These are phyloP conservation scores for Brasenia schreberi DNA, from an alignment of 164 flowering plant genomes.

Conservation along the genomic window DNA sequence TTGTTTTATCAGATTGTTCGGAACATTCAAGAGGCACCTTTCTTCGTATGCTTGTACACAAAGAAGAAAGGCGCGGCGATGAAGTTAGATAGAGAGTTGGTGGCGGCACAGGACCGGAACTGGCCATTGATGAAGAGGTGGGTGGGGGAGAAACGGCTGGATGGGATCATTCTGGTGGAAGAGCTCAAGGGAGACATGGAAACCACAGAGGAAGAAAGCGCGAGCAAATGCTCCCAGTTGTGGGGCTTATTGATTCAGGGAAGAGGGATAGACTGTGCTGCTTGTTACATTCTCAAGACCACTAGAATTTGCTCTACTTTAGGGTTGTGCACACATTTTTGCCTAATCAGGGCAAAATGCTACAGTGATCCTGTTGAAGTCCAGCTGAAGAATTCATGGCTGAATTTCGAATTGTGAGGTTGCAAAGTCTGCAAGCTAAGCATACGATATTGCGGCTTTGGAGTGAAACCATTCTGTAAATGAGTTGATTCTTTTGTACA, in stretches of 20 bases:
- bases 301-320: slow-evolving; percentile 13
- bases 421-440: too few species aligned
- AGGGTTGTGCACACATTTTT: slow-evolving; percentile 29
- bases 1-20: slow-evolving; percentile 19
- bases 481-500: too few species aligned
- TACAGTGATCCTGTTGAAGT: slow-evolving; percentile 15
- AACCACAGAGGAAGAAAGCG: not conserved
- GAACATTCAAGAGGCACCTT: slow-evolving; percentile 22
- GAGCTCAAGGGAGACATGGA: slow-evolving; percentile 9
- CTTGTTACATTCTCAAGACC: slow-evolving; percentile 29
- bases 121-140: slow-evolving; percentile 12
- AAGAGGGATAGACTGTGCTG: slow-evolving; percentile 14
- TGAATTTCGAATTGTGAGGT: not conserved
- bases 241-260: slow-evolving; percentile 33
- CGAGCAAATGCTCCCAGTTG: not conserved
- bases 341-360: slow-evolving; percentile 21
- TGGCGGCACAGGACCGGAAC: slow-evolving; percentile 12
- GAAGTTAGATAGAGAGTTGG: slow-evolving; percentile 15
- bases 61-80: not conserved
- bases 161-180: slow-evolving; percentile 25
- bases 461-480: too few species aligned
- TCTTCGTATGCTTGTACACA: slow-evolving; percentile 20
- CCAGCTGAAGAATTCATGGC: slow-evolving; percentile 21
- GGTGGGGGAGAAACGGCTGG: slow-evolving; percentile 14
- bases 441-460: too few species aligned